Base-by-base conservation (phyloP, 768 basidiomycete species). In the Lepiota brunneoincarnata region DNA sequence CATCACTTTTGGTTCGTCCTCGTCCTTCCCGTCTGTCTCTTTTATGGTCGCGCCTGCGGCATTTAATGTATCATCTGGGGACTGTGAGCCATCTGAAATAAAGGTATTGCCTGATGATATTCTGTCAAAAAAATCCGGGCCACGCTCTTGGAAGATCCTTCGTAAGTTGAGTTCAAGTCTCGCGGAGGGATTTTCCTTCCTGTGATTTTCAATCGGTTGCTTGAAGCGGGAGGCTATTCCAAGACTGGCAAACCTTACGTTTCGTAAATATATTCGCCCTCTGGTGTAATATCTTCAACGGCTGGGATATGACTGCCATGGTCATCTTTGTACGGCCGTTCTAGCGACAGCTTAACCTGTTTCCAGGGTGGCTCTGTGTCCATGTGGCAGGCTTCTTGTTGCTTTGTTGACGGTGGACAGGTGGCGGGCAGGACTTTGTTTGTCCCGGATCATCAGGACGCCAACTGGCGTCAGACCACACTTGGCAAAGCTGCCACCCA, bases 261-360 rank as follows among this genome's bases (percentile, higher is more conserved):
- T 72, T 92, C 87, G 55, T 84, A 84, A 43, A 87, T 70, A 49
- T 81, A 79, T 57, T 83, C 77, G 36, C 90, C 88, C 39, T 89
- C 84, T 21, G 79, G 74, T 6, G 79, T 76, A 51, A 93, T 88
- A 62, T 93, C 90, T 23, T 78, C 69, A 24, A 93, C 69, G 4
- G 75, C 72, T 21, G 81, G 86, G 24, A 92, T 80, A 7, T 63
- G 75, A 41, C 79, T 72, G 6, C 87, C 89, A 35, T 77, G 69
- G 59, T 93, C 90, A 62, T 91, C 86, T 67, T 86, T 91, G 72
- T 91, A 91, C 0, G 88, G 89, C 36, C 83, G 75, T 64, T 93
- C 91, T 28, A 93, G 76, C 1, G 89, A 85, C 9, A 92, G 71
- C 56, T 71, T 84, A 35, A 85, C 72, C 58, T 77, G 77, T 63